Evolutionary conservation across 2,329 filamentous ascomycete genomes (phyloP), one percentile per base, ranked within the genome.

Genomic region (Claviceps digitariae): DNA sequence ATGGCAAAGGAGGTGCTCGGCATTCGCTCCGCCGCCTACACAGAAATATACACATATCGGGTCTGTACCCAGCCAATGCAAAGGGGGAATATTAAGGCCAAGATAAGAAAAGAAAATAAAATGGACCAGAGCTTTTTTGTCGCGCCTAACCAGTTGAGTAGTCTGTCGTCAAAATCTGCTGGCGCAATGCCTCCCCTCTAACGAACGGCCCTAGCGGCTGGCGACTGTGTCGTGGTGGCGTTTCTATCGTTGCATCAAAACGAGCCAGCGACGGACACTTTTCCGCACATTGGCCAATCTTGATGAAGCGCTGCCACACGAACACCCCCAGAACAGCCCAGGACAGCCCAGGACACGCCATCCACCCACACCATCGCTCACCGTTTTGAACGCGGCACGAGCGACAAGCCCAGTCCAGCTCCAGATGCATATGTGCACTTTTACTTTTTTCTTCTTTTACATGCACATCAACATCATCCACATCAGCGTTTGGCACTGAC

Each of bases 351-450:
- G n/a, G 43, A 52, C 50, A 38, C 50, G 29, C 43, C 21, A 23
- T 20, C 15, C 20, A n/a, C 21, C 29, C 27, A 47, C 45, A 34
- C 29, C 48, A 54, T 44, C 20, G 31, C 52, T 53, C 52, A 51
- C 52, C 52, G 52, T 51, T 54, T 46, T 54, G 48, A 23, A 54
- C 36, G 48, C 31, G 23, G 20, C 43, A 31, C 52, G 40, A 51
- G 41, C 52, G 50, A 43, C 41, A 25, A 31, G 41, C 31, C 48
- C 43, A 15, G 41, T 51, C 41, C 41, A 44, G 20, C 47, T 29
- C 27, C 43, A 50, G 40, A 38, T 23, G 50, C 46, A 27, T 52
- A 12, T 25, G 15, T n/a, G 4, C 2, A 21, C 9, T 20, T 20
- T 43, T 43, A 4, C 17, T 20, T 47, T 29, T 47, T 17, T 27